Evolutionary conservation across 345 rosid species (phyloP), one percentile per base, ranked within the genome.

Genomic region (Sisymbrium irio): DNA sequence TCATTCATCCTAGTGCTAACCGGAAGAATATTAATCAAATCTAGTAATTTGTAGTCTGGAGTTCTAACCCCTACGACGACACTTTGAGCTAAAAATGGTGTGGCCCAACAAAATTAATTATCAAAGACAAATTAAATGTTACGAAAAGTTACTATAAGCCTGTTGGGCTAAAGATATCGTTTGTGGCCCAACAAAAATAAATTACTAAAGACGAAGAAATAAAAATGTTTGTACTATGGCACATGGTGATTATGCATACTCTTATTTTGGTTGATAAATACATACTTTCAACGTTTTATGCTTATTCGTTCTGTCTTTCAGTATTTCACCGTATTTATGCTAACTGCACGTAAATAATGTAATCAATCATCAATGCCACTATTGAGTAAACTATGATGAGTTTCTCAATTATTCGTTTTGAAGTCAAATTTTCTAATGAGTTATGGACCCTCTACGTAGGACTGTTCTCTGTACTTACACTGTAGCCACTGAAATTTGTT

Each of bases 351-450:
- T 7, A n/a, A n/a, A n/a, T n/a, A 3, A 3, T 11, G 17, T 59
- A 62, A 22, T 22, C n/a, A 19, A 22, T 22, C 19, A 41, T 41
- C 22, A 62, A 42, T 2, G 20, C 51, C 51, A 62, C 51, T 8
- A 18, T 41, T 12, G 51, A 59, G 28, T 56, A 14, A 4, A 36
- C 12, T 59, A 60, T n/a, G 44, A 60, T n/a, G 44, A 25, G 2
- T 7, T 49, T 60, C 30, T 36, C 47, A 27, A 60, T 37, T 42
- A 71, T 28, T 61, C n/a, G 22, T 61, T 30, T 36, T 9, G 9
- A 37, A 71, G 60, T 71, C 51, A 71, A 71, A 28, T 49, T 7
- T 61, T 25, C 15, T 49, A 49, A 71, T 71, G 68, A 49, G 49
- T 60, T 60, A 46, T 50, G 61, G 75, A 49, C 67, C 51, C 30